Base-by-base conservation (phyloP, 169 alveolate genomes). In the Eimeria tenella region DNA sequence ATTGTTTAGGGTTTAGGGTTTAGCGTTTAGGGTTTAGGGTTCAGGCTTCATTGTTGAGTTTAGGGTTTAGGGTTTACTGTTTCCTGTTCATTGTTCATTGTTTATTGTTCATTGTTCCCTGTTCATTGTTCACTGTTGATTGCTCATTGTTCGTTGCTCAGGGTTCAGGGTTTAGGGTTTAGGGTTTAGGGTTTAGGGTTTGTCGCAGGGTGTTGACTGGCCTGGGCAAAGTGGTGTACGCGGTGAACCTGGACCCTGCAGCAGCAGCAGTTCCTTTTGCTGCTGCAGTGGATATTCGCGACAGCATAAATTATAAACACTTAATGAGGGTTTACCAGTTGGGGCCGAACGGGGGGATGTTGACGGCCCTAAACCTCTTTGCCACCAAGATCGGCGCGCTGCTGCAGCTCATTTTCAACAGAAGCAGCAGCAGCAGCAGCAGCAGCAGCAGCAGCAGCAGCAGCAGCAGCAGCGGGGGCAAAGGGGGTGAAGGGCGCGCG, bases 331-430 rank as follows among this genome's bases (percentile, higher is more conserved):
- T 98, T 68, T 94, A 94, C 96, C 90, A 96, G 53, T 97, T 98
- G 93, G 99, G 99, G 5, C 99, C 99, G 9, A 99, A 99, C 95
- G 99, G 99, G 58, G 99, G 99, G 53, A 99, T 99, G 68, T 96
- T 99, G 99, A 99, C 99, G 8, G 97, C 99, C 50, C 95, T 99
- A 95, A 99, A 99, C 95, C 96, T 99, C 83, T 99, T 98, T 95
- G 99, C 99, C 60, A 99, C 99, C 3, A 96, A 97, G 97, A 96
- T 81, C n/a, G 92, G n/a, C n/a, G n/a, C n/a, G n/a, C n/a, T n/a
- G n/a, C n/a, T n/a, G n/a, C n/a, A 75, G 21, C 56, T 21, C 84
- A 53, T 73, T 25, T 53, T 71, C 31, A 21, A 9, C 11, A 19
- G 62, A 71, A 25, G 56, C 23, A 4, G 25, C 52, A 86, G 81